These are phyloP conservation scores for Aotearoamyces nothofagi DNA, from an alignment of 2,329 filamentous ascomycete species.

Conservation along the genomic window DNA sequence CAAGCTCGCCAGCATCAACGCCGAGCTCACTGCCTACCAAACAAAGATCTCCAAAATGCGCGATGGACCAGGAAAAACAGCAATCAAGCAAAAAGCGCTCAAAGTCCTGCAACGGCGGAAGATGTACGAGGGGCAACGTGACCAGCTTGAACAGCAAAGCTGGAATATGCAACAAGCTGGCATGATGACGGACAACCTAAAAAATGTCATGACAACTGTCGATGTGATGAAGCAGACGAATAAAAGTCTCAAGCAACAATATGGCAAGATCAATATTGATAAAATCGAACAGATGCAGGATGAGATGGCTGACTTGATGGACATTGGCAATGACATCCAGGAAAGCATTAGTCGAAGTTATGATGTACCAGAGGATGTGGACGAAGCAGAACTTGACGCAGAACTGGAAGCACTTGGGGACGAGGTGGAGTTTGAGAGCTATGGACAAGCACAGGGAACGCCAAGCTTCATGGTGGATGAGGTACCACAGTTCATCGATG, in stretches of 20 bases:
- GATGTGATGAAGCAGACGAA: slow-evolving; percentile 96
- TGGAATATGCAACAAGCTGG: slow-evolving; percentile 99
- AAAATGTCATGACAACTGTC: slow-evolving; percentile 96
- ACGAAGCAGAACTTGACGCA: slow-evolving; percentile 90
- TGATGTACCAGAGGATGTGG: slow-evolving; percentile 91
- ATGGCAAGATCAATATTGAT: slow-evolving; percentile 93
- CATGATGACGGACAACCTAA: slow-evolving; percentile 97
- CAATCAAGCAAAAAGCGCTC: slow-evolving; percentile 85
- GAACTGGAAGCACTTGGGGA: slow-evolving; percentile 90
- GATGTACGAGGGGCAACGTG: slow-evolving; percentile 84
- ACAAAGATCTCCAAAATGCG: slow-evolving; percentile 81
- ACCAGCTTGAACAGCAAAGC: slow-evolving; percentile 83
- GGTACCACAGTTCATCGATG: slow-evolving; percentile 80
- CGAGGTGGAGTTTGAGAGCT: slow-evolving; percentile 76
- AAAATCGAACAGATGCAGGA: slow-evolving; percentile 97
- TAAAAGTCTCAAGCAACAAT: slow-evolving; percentile 83
- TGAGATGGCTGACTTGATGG: slow-evolving; percentile 96
- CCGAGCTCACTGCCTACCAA: slow-evolving; percentile 80
- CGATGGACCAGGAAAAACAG: slow-evolving; percentile 84
- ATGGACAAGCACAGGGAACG: slow-evolving; percentile 35
- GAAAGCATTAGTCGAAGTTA: slow-evolving; percentile 85
- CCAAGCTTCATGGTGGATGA: slow-evolving; percentile 87
- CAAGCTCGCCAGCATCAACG: slow-evolving; percentile 83
- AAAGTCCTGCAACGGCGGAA: slow-evolving; percentile 89
- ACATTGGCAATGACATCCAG: slow-evolving; percentile 96